Base-by-base conservation (phyloP, 2,329 filamentous ascomycete genomes). In the Phyllosticta capitalensis region DNA sequence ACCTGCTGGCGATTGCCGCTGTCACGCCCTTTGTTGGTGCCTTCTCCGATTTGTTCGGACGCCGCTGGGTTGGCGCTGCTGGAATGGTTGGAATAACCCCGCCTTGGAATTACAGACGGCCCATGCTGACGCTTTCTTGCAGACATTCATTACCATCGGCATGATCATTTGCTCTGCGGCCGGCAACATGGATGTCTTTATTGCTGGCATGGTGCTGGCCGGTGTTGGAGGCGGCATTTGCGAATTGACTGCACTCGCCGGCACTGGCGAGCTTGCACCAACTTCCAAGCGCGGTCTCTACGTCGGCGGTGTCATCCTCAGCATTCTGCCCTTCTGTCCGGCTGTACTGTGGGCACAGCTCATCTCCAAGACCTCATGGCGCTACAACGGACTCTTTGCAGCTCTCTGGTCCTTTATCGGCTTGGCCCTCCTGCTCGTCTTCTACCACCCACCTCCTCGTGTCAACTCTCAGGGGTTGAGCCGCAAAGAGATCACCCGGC, bases 161-260 rank as follows among this genome's bases (percentile, higher is more conserved):
- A 81, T 81, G 78, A 74, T 76, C 2, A 74, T 86, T 63, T 76
- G 82, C n/a, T 84, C 84, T 1, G 73, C 80, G 3, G 57, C 57
- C 6, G 19, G 14, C 10, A 59, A 38, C 52, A 59, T 59, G 57
- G 30, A 51, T 4, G 58, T 72, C 0, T 72, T 76, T 9, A 73
- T 76, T 24, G 64, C 69, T n/a, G 75, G 74, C 6, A 64, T 65
- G 14, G 78, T 79, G 1, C 76, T 88, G 63, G 79, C 84, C 9
- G 86, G 86, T 1, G 74, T 83, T 5, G 86, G 85, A 33, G 84
- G 85, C 10, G 86, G 86, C 14, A 79, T 88, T 62, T 85, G 84
- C 64, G 85, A 88, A 69, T 74, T 89, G 33, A 88, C 84, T 5
- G 84, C 86, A 4, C 75, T 89, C 9, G 84, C 86, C 26, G 86